phyloP scores from a whole-genome alignment of 768 basidiomycete species.

The Leccinum variicolor region DNA sequence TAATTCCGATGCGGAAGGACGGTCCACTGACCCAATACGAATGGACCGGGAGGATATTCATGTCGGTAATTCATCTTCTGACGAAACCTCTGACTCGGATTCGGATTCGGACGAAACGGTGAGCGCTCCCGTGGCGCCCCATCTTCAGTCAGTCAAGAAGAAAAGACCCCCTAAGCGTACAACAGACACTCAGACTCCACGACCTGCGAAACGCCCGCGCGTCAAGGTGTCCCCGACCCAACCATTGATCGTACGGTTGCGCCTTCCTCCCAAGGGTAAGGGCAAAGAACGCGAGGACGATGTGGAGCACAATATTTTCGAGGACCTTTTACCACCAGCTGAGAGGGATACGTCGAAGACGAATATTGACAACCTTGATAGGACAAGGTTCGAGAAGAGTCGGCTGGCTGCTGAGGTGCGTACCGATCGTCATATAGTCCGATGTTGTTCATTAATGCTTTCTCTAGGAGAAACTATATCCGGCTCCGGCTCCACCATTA shows the following conservation, averaged over 20 bases:
- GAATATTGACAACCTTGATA: constrained; percentile 55
- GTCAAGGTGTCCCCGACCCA: constrained; percentile 36
- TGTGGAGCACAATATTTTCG: constrained; percentile 64
- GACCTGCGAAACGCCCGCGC: constrained; percentile 46
- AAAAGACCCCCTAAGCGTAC: constrained; percentile 28
- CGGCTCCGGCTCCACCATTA: constrained; percentile 38
- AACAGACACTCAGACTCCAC: constrained; percentile 22
- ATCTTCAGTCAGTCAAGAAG: constrained; percentile 23
- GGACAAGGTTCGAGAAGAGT: constrained; percentile 69
- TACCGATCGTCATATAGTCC: neutral
- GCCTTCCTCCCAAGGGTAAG: constrained; percentile 59
- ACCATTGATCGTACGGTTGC: constrained; percentile 48
- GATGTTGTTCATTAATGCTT: constrained; percentile 3
- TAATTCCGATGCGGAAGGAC: constrained; percentile 27
- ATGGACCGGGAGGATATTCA: constrained; percentile 31
- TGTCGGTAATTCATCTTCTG: constrained; percentile 33
- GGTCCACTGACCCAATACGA: constrained; percentile 25
- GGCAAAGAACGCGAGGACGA: constrained; percentile 70
- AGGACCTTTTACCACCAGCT: constrained; percentile 66
- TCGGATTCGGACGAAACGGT: constrained; percentile 25
- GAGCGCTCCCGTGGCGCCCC: constrained; percentile 12
- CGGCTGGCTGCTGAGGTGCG: constrained; percentile 72
- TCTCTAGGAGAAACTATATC: constrained; percentile 48
- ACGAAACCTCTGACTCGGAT: constrained; percentile 33
- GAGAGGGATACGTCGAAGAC: constrained; percentile 78